These are phyloP conservation scores for Fagopyrum homotropicum DNA, from an alignment of 148 eudicot genomes.

Conservation along the genomic window DNA sequence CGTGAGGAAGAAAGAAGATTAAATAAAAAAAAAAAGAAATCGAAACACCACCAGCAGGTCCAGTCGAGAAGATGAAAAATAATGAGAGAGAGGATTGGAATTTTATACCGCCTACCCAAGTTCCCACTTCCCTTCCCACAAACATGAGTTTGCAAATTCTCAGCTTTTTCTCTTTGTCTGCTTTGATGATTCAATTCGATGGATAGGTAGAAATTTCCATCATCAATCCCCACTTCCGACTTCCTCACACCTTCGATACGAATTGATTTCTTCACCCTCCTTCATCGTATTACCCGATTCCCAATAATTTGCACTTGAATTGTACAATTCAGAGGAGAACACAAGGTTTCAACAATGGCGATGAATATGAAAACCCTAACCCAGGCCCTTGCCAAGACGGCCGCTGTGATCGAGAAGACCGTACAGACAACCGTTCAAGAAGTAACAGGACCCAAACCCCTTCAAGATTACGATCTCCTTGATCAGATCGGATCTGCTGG, in stretches of 20 bases:
- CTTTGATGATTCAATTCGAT: neutral
- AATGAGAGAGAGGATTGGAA: neutral
- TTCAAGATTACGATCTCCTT: constrained; percentile 74
- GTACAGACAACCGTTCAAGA: constrained; percentile 90
- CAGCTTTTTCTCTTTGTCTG: neutral
- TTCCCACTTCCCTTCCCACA: neutral
- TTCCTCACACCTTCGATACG: neutral
- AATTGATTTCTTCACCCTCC: neutral
- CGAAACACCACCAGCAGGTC: neutral
- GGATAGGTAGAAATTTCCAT: constrained; percentile 1
- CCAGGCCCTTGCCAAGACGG: constrained; percentile 93
- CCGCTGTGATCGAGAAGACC: constrained; percentile 86
- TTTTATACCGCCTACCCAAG: neutral
- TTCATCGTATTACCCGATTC: neutral
- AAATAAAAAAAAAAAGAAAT: neutral
- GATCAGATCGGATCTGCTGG: constrained; percentile 96
- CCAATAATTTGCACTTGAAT: neutral
- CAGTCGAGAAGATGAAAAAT: neutral
- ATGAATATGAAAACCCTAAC: constrained; percentile 83
- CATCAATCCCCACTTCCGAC: constrained; percentile 1
- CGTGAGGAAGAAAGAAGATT: no score
- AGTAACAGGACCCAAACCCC: constrained; percentile 83
- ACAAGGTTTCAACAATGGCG: constrained; percentile 36
- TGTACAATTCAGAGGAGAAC: neutral
- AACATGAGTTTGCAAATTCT: neutral